Base-by-base conservation (phyloP, 208 protist species). In the Leishmania guyanensis region DNA sequence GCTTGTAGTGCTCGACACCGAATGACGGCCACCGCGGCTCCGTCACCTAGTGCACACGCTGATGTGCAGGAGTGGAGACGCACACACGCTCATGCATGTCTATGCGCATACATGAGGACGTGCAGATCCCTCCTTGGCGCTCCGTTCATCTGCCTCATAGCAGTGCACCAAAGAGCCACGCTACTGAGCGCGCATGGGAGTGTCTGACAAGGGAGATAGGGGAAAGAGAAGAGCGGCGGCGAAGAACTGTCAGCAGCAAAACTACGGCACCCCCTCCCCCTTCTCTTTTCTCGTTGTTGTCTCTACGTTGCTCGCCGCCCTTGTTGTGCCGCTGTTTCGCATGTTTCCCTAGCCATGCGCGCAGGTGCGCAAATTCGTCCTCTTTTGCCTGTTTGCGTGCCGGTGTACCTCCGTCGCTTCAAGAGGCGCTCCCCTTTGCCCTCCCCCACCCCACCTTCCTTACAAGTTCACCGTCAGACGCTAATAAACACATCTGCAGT, bases 401-500 rank as follows among this genome's bases (percentile, higher is more conserved):
- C n/a, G 60, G 68, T 72, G 68, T 1, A 26, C 50, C 58, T 60
- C 48, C 12, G 51, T n/a, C 5, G 17, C 20, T 3, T 36, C 72
- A 20, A 73, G 46, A 54, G 20, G 54, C 29, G 5, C 69, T 12
- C 9, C 64, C 39, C 36, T 68, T 29, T 68, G 20, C 64, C n/a
- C 26, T 29, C 8, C n/a, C 26, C 8, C 36, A 26, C 65, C 17
- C 17, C 58, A 16, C 29, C 29, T 46, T 46, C 43, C 43, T 46
- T 46, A 3, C 39, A 26, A n/a, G 17, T 14, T 48, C 51, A 60
- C 46, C 12, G n/a, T 20, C 20, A 54, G 33, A 51, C 16, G 17
- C 77, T 85, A 96, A 64, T 96, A 96, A 20, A 90, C 78, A 62
- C 92, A 96, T 39, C 82, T 54, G 83, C 93, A 96, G 54, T 87